These are phyloP conservation scores for Oldenlandia corymbosa DNA, from an alignment of 257 asterid species.

Conservation along the genomic window DNA sequence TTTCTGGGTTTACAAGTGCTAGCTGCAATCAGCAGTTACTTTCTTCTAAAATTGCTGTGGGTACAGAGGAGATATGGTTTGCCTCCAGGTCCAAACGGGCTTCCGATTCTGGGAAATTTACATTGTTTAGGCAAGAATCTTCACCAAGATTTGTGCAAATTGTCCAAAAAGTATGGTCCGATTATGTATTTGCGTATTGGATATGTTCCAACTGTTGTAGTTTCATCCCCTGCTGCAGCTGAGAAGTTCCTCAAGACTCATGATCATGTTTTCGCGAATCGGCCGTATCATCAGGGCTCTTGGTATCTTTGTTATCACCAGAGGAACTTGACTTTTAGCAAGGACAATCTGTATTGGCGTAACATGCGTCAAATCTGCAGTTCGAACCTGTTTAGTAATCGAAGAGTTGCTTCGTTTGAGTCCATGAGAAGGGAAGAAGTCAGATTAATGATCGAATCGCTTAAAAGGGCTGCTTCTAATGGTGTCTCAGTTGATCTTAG, in stretches of 20 bases:
- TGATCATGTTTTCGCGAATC: slow-evolving; percentile 37
- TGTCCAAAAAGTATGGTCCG: slow-evolving; percentile 38
- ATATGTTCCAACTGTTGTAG: slow-evolving; percentile 24
- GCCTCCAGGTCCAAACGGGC: slow-evolving; percentile 48
- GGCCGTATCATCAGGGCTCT: slow-evolving; percentile 40
- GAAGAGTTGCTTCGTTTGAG: slow-evolving; percentile 31
- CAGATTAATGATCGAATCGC: slow-evolving; percentile 20
- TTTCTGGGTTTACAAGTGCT: no score
- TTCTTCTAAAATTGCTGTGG: no score
- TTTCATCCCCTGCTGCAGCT: slow-evolving; percentile 44
- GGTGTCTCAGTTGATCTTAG: slow-evolving; percentile 32
- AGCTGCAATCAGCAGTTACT: no score
- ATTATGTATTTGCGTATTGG: slow-evolving; percentile 43
- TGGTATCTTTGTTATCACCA: slow-evolving; percentile 34
- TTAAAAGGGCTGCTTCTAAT: slow-evolving; percentile 16
- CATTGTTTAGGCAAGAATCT: slow-evolving; percentile 47
- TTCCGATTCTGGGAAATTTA: slow-evolving; percentile 46
- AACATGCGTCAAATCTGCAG: slow-evolving; percentile 44
- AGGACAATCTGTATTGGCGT: slow-evolving; percentile 46
- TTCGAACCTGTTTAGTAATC: slow-evolving; percentile 31
- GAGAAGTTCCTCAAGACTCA: slow-evolving; percentile 43
- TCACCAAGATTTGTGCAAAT: slow-evolving; percentile 29
- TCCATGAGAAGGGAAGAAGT: slow-evolving; percentile 39
- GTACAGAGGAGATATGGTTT: no score
- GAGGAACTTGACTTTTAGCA: slow-evolving; percentile 22